Base-by-base conservation (phyloP, 2,329 filamentous ascomycete genomes). In the Colletotrichum graminicola region DNA sequence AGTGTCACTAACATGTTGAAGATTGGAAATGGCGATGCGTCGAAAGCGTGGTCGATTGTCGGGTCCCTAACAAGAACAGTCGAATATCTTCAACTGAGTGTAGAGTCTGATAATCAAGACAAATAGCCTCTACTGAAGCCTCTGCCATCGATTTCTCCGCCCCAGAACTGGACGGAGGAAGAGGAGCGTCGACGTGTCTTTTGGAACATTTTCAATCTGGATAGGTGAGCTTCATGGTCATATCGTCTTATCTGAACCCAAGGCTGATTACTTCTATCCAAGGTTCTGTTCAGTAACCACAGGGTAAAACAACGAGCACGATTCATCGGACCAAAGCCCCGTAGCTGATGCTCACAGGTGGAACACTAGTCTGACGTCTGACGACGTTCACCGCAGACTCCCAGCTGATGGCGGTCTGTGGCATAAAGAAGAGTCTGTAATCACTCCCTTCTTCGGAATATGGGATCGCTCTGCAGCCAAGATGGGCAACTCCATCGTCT, bases 391-490 rank as follows among this genome's bases (percentile, higher is more conserved):
- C 0, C 74, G 78, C 29, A 73, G 79, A 14, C 66, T 80, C 0
- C 79, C 79, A 0, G 79, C 79, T 8, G 83, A 85, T 32, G 84
- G 84, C 0, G 79, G 77, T 0, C 74, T 81, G 5, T 85, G 84
- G 84, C 78, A 80, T 23, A 79, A 80, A 56, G 76, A 80, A 71
- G 73, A 83, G 71, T 76, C 81, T 0, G 81, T 84, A 0, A 71
- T 74, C 1, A 84, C 84, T 0, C 83, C 84, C 0, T 86, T 80
- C 65, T 84, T 85, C 21, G 82, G 83, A 1, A 84, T 86, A 10
- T 84, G 82, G 80, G 83, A 86, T 49, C 77, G 78, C 6, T 82
- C 82, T 0, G 77, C 77, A 0, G 82, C 78, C 5, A 80, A 77
- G 29, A 81, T 83, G 16, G 82, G 81, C 4, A 82, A 81, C 6